Conservation (phyloP, 78 protist species). For the Dictyostelium intermedium region DNA sequence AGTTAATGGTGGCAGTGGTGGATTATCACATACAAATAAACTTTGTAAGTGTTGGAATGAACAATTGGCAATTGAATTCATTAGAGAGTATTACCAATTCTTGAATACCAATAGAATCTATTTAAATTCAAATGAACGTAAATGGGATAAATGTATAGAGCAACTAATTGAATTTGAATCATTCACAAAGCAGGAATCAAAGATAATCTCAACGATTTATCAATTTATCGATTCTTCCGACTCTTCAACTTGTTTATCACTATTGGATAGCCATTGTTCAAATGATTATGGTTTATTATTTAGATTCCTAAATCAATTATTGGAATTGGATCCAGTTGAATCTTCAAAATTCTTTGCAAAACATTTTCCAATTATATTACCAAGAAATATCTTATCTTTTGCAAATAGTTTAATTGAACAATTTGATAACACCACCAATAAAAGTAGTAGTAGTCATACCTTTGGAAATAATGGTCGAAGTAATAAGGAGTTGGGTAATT, state of each 20-base stretch:
- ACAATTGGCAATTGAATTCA: constrained; percentile 7
- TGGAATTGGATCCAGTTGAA: constrained; percentile 9
- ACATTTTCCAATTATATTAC: constrained; percentile 39
- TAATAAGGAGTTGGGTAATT: neutral
- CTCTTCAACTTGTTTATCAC: neutral
- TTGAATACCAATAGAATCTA: constrained; percentile 16
- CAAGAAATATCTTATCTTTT: constrained; percentile 15
- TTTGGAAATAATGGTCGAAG: neutral
- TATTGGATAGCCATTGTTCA: neutral
- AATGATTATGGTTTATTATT: constrained; percentile 41
- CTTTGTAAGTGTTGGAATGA: constrained; percentile 75
- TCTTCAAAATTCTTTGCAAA: constrained; percentile 36
- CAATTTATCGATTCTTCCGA: constrained; percentile 26
- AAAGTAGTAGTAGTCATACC: neutral
- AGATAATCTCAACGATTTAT: constrained; percentile 31
- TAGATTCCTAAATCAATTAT: constrained; percentile 26
- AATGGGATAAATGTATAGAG: constrained; percentile 60
- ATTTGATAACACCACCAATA: neutral
- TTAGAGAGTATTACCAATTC: constrained; percentile 21
- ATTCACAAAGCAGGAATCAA: constrained; percentile 13
- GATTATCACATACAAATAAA: neutral
- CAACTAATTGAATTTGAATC: constrained; percentile 46
- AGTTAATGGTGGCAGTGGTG: neutral
- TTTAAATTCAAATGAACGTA: neutral
- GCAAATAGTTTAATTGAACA: neutral